Base-by-base conservation (phyloP, 2,329 filamentous ascomycete genomes). In the Sporothrix dimorphospora region DNA sequence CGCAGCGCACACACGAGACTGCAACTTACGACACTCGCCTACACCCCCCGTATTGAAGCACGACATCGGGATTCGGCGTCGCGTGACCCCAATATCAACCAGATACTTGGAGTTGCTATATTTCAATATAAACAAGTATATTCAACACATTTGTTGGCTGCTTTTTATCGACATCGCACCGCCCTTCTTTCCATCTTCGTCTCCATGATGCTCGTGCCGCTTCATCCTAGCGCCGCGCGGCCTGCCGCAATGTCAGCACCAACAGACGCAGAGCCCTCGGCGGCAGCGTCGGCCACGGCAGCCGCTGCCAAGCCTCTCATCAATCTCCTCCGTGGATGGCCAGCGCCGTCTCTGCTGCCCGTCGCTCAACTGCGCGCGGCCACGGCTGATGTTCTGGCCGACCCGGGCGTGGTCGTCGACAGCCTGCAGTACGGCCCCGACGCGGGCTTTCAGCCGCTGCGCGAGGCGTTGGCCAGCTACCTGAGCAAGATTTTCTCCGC, bases 371-470 rank as follows among this genome's bases (percentile, higher is more conserved):
- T 97, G 72, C 84, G 87, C 47, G 81, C 82, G 38, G 91, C 92
- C 34, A 84, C 91, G 72, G 82, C 86, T 72, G 82, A 83, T 69
- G 88, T 90, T 9, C 85, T 97, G 65, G 84, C 87, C 16, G 84
- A 91, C 77, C 5, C 69, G 1, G 78, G 81, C 9, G 82, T 91
- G 72, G 88, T 86, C 71, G 82, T 85, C 2, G 87, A 90, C 0
- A 91, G 87, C n/a, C 85, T 97, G 49, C 85, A 90, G 72, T 97
- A 97, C 78, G 94, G 91, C 0, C 90, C 93, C 0, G 93, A 97
- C 79, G 83, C 88, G 57, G 94, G 94, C 38, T 91, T 91, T 77
- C 82, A 86, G 74, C 89, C 89, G n/a, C 84, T 96, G 49, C 87
- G 93, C 16, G 83, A 88, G 73, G 86, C 88, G 53, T 81, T 97